Conservation (phyloP, 176 grass and related monocot species). For the Juncus inflexus region DNA sequence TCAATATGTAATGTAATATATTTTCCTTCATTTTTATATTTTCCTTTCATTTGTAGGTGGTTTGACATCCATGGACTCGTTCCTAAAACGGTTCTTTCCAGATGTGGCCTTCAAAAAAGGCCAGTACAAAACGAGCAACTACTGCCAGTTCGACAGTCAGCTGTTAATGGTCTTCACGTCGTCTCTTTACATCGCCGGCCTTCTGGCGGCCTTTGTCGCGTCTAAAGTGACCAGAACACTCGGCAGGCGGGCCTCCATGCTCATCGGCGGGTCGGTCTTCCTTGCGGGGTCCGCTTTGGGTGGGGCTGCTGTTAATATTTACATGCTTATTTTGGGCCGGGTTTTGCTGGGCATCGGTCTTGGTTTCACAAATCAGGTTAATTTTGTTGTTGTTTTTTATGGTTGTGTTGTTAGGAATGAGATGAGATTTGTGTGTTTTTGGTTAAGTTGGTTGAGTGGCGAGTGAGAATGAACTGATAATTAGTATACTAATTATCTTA, state of each 20-base stretch:
- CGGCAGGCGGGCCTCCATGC: slow-evolving; percentile 58
- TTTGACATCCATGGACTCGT: slow-evolving; percentile 63
- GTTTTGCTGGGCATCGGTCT: slow-evolving; percentile 70
- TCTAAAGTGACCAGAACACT: slow-evolving; percentile 50
- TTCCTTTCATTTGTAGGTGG: slow-evolving; percentile 32
- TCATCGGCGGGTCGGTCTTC: slow-evolving; percentile 60
- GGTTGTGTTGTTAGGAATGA: no score
- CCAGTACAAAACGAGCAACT: slow-evolving; percentile 40
- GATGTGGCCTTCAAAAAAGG: slow-evolving; percentile 46
- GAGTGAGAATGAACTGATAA: no score
- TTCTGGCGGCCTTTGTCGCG: slow-evolving; percentile 51
- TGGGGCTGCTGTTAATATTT: slow-evolving; percentile 51
- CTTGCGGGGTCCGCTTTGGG: slow-evolving; percentile 48
- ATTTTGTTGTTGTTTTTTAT: not conserved
- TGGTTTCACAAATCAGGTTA: slow-evolving; percentile 88
- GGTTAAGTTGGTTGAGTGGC: no score
- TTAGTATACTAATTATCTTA: no score
- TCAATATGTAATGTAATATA: not conserved
- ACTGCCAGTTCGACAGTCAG: slow-evolving; percentile 72
- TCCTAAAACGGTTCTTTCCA: slow-evolving; percentile 76
- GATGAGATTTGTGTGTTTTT: no score
- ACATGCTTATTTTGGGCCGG: slow-evolving; percentile 65
- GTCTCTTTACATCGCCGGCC: slow-evolving; percentile 72
- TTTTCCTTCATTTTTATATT: not conserved
- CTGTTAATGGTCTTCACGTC: slow-evolving; percentile 82